phyloP scores from a whole-genome alignment of 2,329 filamentous ascomycete species.

The Sclerotinia nivalis region DNA sequence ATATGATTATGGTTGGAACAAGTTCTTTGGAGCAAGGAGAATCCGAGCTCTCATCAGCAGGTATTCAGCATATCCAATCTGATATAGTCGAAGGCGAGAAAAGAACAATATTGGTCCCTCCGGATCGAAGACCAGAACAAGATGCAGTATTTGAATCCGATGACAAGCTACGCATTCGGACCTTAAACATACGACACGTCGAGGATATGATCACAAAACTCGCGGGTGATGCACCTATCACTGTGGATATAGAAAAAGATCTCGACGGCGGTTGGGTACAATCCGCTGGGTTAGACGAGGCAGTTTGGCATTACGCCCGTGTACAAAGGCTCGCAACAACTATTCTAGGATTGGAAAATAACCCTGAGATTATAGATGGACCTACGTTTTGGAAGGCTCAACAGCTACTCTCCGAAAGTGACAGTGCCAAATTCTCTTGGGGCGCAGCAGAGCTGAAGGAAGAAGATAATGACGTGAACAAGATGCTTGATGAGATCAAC shows the following conservation, averaged over 20 bases:
- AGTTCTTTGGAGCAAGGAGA: constrained; percentile 57
- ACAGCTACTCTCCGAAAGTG: constrained; percentile 47
- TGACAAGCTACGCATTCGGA: constrained; percentile 49
- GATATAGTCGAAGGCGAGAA: constrained; percentile 50
- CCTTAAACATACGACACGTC: constrained; percentile 66
- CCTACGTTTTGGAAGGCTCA: constrained; percentile 44
- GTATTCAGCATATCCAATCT: constrained; percentile 48
- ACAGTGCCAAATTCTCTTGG: constrained; percentile 50
- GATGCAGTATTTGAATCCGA: constrained; percentile 50
- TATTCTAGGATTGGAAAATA: constrained; percentile 47
- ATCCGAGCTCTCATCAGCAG: constrained; percentile 44
- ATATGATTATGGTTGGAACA: constrained; percentile 78
- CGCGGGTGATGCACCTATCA: constrained; percentile 31
- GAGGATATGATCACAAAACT: constrained; percentile 57
- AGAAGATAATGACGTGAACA: constrained; percentile 42
- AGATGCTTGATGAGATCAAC: constrained; percentile 32
- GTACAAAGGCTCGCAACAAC: constrained; percentile 60
- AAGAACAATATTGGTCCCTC: constrained; percentile 56
- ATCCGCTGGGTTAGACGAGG: constrained; percentile 48
- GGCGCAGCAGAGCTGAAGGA: constrained; percentile 45
- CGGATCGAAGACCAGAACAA: constrained; percentile 45
- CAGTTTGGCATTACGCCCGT: constrained; percentile 59
- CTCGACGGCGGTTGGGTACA: constrained; percentile 33
- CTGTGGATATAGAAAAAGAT: constrained; percentile 36
- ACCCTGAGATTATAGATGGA: constrained; percentile 40